Evolutionary conservation across 2,329 filamentous ascomycete genomes (phyloP), one percentile per base, ranked within the genome.

Genomic region (Ceratocystis cacaofunesta): DNA sequence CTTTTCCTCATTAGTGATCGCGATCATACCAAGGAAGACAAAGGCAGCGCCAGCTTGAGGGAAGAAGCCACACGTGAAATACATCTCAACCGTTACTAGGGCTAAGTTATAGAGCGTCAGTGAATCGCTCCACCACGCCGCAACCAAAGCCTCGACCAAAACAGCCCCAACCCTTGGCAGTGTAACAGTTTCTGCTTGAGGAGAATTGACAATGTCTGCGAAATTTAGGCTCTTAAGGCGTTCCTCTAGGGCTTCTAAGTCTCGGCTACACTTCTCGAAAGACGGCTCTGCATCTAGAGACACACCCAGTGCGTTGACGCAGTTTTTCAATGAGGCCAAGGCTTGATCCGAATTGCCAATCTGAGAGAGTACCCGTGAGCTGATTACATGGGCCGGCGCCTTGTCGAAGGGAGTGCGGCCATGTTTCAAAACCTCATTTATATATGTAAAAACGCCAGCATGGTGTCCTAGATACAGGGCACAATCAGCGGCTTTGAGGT

Each of bases 401-500:
- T 90, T 94, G 74, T 95, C 91, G 5, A 89, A 81, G 0, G 89
- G 77, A 19, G 85, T 85, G 69, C 82, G 85, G 0, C 88, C 89
- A 70, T 88, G 82, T 41, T 76, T 74, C 70, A 94, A 89, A 4
- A 95, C 83, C 2, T 82, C 83, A 25, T 83, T 75, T 12, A 96
- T 80, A n/a, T 92, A 76, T 32, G 79, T 77, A 52, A 86, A 81
- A 25, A 90, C 88, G 63, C 86, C 81, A 1, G 81, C 77, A 67
- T 86, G 83, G 69, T 90, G 83, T 3, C 85, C 85, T 78, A 92
- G 87, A 71, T 89, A 90, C 71, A 91, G 84, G 70, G 89, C 87
- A 72, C 89, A 90, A 73, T 96, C 91, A 2, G 91, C 89, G 3
- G 89, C 85, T 64, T 88, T 85, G 3, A 91, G 85, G 72, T 90